Evolutionary conservation across 805 yeast genomes (phyloP), one percentile per base, ranked within the genome.

Genomic region (Zygosaccharomyces bailii): DNA sequence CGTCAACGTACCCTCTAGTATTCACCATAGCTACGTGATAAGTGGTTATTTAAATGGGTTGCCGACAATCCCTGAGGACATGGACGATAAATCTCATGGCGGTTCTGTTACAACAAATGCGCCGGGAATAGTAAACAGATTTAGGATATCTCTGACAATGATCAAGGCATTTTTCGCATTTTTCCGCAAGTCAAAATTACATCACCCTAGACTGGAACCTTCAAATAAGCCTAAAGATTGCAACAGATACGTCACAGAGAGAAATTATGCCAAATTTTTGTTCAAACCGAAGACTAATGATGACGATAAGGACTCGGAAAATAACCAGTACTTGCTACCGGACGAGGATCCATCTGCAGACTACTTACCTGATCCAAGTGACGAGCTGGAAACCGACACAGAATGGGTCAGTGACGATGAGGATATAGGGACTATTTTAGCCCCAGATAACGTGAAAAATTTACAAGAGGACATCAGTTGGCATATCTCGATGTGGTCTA

Each of bases 271-370:
- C 18, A 55, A 42, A 43, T 54, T 54, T 43, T 39, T 57, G 36
- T 44, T 46, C 9, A 49, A 48, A 29, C 44, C 49, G 10, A 34
- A 34, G 10, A 33, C 39, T 8, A 46, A 47, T 14, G 54, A 51
- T 11, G 44, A 41, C 1, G 46, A 51, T 0, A 13, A 17, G 5
- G 39, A 21, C 2, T 13, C 19, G 14, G 53, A 61, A 18, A 65
- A 65, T 43, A 48, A 54, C 23, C 43, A 49, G 4, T 48, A 70
- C 5, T 50, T 73, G 27, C 52, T 69, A 3, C 64, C 73, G 13
- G 77, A 72, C 19, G 50, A 60, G 16, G 77, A 73, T 44, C 57
- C 50, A 20, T 63, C 69, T 2, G 62, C 52, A 19, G 72, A 70
- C 34, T 63, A 58, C 36, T 54, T 50, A 8, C 49, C 53, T n/a